These are phyloP conservation scores for Echinochloa phyllopogon DNA, from an alignment of 176 grass and related monocot species.

Conservation along the genomic window DNA sequence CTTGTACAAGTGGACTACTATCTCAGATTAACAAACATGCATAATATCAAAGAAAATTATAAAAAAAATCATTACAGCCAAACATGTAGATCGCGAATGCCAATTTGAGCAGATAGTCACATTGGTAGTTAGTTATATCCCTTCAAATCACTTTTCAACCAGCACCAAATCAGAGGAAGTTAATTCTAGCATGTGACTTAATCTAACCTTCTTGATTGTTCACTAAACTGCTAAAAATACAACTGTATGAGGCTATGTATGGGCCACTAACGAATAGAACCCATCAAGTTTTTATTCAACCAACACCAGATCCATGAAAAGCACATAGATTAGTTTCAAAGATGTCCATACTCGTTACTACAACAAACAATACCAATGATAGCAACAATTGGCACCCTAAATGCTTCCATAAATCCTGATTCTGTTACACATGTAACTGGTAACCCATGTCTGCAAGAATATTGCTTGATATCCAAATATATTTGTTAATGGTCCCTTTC, in stretches of 20 bases:
- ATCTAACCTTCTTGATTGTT: neutral
- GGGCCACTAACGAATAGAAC: neutral
- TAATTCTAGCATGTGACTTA: neutral
- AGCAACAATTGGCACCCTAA: neutral
- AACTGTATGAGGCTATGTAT: neutral
- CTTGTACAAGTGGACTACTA: neutral
- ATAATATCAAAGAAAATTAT: constrained; percentile 3
- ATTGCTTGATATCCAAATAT: neutral
- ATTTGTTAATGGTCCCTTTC: neutral
- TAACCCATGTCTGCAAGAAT: constrained; percentile 3
- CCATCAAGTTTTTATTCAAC: neutral
- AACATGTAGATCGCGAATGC: neutral
- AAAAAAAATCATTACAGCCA: neutral
- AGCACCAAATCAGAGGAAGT: neutral
- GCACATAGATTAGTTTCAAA: neutral
- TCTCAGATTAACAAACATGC: neutral
- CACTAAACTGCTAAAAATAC: neutral
- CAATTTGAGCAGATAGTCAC: neutral
- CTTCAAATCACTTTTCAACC: neutral
- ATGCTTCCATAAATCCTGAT: constrained; percentile 4
- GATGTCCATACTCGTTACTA: neutral
- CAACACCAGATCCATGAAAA: neutral
- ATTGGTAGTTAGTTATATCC: neutral
- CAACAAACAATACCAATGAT: neutral
- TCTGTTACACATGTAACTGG: constrained; percentile 22